These are phyloP conservation scores for Pezicula radicicola DNA, from an alignment of 2,329 filamentous ascomycete genomes.

Conservation along the genomic window DNA sequence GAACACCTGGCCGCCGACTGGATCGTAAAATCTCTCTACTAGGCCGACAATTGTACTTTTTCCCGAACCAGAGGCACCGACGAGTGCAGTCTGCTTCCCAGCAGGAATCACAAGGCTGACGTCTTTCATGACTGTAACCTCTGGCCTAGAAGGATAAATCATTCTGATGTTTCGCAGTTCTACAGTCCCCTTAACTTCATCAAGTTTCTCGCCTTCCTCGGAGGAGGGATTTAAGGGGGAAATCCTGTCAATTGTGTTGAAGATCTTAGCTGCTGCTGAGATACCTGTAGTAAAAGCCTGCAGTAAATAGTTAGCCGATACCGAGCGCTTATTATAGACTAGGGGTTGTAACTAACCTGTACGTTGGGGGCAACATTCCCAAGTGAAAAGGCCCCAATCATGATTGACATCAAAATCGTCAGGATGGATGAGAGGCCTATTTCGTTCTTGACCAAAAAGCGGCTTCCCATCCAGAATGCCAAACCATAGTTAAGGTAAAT, in stretches of 20 bases:
- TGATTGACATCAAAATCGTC: slow-evolving; percentile 84
- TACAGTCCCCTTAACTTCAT: slow-evolving; percentile 72
- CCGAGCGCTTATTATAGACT: too few relatives aligned
- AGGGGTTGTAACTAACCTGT: too few relatives aligned
- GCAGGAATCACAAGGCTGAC: slow-evolving; percentile 79
- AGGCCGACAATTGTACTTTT: slow-evolving; percentile 94
- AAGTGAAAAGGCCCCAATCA: slow-evolving; percentile 90
- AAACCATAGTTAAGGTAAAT: slow-evolving; percentile 86
- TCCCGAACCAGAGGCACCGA: slow-evolving; percentile 90
- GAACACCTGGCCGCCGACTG: slow-evolving; percentile 73
- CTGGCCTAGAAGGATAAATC: slow-evolving; percentile 90
- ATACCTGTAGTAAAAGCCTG: slow-evolving; percentile 83
- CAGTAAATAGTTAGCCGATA: too few relatives aligned
- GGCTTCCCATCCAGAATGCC: slow-evolving; percentile 83
- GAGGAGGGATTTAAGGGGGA: slow-evolving; percentile 81
- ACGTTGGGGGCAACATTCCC: slow-evolving; percentile 84
- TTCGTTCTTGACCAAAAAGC: slow-evolving; percentile 65
- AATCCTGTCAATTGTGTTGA: slow-evolving; percentile 82
- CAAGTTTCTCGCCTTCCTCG: slow-evolving; percentile 68
- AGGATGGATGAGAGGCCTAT: slow-evolving; percentile 69
- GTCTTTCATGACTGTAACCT: slow-evolving; percentile 83
- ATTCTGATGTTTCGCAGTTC: slow-evolving; percentile 82
- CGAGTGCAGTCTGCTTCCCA: slow-evolving; percentile 88
- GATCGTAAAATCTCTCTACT: slow-evolving; percentile 91
- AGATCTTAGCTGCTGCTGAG: slow-evolving; percentile 88